Evolutionary conservation across 306 rosid genomes (phyloP).

Genomic region (Cucumis melo): DNA sequence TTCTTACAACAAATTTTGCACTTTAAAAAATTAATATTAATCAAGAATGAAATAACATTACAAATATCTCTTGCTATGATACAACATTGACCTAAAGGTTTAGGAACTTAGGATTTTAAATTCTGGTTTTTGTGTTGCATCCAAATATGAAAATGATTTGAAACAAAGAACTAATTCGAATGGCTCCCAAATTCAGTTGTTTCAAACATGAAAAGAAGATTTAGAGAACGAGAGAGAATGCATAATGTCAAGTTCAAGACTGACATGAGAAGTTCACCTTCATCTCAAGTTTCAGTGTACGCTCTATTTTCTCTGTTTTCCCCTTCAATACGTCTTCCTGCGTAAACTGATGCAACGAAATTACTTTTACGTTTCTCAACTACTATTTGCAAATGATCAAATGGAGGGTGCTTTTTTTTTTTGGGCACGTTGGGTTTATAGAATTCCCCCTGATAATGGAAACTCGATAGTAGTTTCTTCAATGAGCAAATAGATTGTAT

Average conservation of each 20-base stretch:
- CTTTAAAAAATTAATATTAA: too few relatives aligned
- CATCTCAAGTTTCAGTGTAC: not conserved
- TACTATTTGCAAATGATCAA: not conserved
- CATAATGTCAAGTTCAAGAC: not conserved
- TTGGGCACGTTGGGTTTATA: not conserved
- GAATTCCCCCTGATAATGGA: not conserved
- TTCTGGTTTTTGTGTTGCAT: too few relatives aligned
- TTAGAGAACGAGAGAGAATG: not conserved
- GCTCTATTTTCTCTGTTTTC: not conserved
- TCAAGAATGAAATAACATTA: too few relatives aligned
- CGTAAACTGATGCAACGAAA: not conserved
- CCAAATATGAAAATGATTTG: too few relatives aligned
- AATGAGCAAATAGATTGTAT: constrained; percentile 15
- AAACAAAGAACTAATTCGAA: too few relatives aligned
- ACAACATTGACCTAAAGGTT: too few relatives aligned
- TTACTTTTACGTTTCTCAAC: not conserved
- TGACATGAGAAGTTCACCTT: not conserved
- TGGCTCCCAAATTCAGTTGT: too few relatives aligned
- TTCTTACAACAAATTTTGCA: too few relatives aligned
- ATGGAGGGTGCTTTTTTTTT: not conserved
- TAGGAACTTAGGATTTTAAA: too few relatives aligned
- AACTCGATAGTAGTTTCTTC: not conserved
- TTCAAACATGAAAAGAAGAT: too few relatives aligned
- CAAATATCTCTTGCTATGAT: too few relatives aligned
- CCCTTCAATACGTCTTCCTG: not conserved